Percentiles rank a stretch among this genome's conserved stretches.
Conservation (phyloP, 73 alveolate species). For the Urostyla sp. region DNA sequence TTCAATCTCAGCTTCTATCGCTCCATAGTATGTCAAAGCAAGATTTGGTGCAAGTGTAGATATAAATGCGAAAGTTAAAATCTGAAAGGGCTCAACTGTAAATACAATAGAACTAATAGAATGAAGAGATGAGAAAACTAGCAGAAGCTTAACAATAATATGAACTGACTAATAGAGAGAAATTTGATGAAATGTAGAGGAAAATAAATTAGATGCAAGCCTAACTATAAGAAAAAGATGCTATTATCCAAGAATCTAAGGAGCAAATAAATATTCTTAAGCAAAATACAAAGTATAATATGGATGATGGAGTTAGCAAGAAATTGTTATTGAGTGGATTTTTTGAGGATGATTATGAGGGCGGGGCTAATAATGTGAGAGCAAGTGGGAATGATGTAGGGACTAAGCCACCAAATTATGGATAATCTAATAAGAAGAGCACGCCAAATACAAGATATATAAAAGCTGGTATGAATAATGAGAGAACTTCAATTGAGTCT, state of each 20-base stretch:
- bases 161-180: neutral
- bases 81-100: slow-evolving; percentile 26
- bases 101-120: too few relatives aligned
- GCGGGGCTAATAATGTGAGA: neutral
- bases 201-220: slow-evolving; percentile 1
- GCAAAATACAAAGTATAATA: too few relatives aligned
- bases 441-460: slow-evolving; percentile 3
- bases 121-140: slow-evolving; percentile 27
- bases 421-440: neutral
- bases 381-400: neutral
- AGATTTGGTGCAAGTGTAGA: slow-evolving; percentile 6
- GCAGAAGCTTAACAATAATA: slow-evolving; percentile 9
- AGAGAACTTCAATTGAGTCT: slow-evolving; percentile 3
- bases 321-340: slow-evolving; percentile 29
- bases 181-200: slow-evolving; percentile 14
- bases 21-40: slow-evolving; percentile 29
- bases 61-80: slow-evolving; percentile 38
- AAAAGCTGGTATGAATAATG: neutral
- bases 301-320: slow-evolving; percentile 9
- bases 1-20: slow-evolving; percentile 12
- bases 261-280: neutral
- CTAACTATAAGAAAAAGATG: slow-evolving; percentile 5
- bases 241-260: slow-evolving; percentile 14
- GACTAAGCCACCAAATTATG: neutral
- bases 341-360: slow-evolving; percentile 39